These are phyloP conservation scores for Stagonosporopsis rhizophila DNA, from an alignment of 2,329 filamentous ascomycete genomes.

Conservation along the genomic window DNA sequence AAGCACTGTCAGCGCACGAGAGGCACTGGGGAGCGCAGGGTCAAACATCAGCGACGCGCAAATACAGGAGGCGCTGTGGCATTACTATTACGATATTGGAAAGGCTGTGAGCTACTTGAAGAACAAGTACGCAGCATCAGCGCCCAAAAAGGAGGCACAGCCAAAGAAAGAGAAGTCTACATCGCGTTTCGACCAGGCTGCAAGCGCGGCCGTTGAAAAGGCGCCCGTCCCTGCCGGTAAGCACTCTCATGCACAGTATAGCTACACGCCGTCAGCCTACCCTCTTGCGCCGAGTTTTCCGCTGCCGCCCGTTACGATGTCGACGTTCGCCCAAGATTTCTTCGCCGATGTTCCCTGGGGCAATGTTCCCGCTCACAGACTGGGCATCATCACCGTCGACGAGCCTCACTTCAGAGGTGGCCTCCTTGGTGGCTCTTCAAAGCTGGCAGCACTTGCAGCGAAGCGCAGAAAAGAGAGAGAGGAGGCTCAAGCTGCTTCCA, in stretches of 20 bases:
- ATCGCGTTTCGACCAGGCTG: constrained; percentile 57
- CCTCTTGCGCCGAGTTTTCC: constrained; percentile 24
- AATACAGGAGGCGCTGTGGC: constrained; percentile 89
- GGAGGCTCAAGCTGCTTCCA: constrained; percentile 57
- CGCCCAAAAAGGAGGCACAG: constrained; percentile 33
- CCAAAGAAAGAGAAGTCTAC: constrained; percentile 52
- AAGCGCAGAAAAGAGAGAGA: constrained; percentile 83
- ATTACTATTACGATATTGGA: constrained; percentile 93
- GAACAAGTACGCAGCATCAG: constrained; percentile 55
- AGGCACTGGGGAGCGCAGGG: constrained; percentile 66
- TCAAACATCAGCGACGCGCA: constrained; percentile 71
- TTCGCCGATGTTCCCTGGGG: constrained; percentile 90
- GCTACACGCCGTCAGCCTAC: constrained; percentile 19
- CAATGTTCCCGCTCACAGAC: constrained; percentile 70
- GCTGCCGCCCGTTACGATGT: constrained; percentile 45
- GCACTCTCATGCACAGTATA: constrained; percentile 40
- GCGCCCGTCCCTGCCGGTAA: constrained; percentile 56
- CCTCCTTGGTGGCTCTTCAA: constrained; percentile 82
- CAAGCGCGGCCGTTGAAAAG: constrained; percentile 46
- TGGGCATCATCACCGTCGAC: constrained; percentile 68
- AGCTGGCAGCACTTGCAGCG: constrained; percentile 87
- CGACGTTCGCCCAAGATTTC: constrained; percentile 60
- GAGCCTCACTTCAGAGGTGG: constrained; percentile 67
- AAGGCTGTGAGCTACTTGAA: constrained; percentile 84
- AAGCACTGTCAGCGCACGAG: constrained; percentile 71